Conservation (phyloP, 2,329 filamentous ascomycete genomes). For the Xylaria digitata region DNA sequence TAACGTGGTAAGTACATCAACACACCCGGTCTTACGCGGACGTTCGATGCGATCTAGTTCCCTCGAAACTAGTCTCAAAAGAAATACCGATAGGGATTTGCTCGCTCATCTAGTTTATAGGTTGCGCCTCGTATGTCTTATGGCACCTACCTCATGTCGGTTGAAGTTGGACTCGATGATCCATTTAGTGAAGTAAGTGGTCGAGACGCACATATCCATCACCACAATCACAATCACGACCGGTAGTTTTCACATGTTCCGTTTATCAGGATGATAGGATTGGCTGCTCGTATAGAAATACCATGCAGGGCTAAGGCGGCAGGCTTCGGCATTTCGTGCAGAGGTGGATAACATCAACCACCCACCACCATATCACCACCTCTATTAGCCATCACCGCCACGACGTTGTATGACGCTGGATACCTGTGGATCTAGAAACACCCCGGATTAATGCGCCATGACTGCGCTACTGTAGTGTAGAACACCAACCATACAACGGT, state of each 20-base stretch:
- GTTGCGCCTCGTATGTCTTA: constrained; percentile 31
- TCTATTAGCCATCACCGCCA: not conserved
- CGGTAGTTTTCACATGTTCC: constrained; percentile 26
- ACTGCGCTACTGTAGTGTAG: not conserved
- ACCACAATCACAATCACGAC: constrained; percentile 14
- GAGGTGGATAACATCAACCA: constrained; percentile 14
- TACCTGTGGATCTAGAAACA: not conserved
- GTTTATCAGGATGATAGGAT: constrained; percentile 9
- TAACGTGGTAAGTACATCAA: not conserved
- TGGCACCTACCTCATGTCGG: constrained; percentile 26
- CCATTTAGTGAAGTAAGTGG: not conserved
- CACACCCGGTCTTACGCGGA: not conserved
- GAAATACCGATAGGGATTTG: constrained; percentile 25
- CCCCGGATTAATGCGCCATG: constrained; percentile 16
- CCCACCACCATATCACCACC: not conserved
- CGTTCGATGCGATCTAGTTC: constrained; percentile 8
- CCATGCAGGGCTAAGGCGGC: constrained; percentile 29
- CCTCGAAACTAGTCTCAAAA: constrained; percentile 27
- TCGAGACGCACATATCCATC: constrained; percentile 15
- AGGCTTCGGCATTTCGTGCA: constrained; percentile 39
- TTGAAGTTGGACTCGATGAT: constrained; percentile 11
- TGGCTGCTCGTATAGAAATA: constrained; percentile 12
- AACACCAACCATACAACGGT: not conserved
- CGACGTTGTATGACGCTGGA: constrained; percentile 28
- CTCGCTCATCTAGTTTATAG: constrained; percentile 17